phyloP scores from a whole-genome alignment of 1,139 yeast species.

The Trichomonascaceae sp. region DNA sequence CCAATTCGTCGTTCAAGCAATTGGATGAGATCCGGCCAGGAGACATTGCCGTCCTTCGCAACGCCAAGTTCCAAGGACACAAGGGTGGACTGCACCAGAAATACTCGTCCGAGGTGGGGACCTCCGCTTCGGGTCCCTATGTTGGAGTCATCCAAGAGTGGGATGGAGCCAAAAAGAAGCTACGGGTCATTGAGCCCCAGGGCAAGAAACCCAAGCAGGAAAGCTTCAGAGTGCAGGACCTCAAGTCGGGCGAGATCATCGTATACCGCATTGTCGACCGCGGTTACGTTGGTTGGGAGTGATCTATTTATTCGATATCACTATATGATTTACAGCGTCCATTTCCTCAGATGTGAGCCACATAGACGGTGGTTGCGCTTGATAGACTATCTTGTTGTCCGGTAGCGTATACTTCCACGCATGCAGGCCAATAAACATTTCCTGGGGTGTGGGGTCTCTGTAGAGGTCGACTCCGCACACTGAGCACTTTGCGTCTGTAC shows the following conservation, averaged over 20 bases:
- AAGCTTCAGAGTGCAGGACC: conserved; percentile 53
- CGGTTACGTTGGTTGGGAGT: conserved; percentile 48
- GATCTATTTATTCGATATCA: conserved; percentile 1
- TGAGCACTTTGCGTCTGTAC: conserved; percentile 42
- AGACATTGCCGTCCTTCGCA: conserved; percentile 63
- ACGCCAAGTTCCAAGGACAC: conserved; percentile 61
- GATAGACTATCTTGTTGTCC: conserved; percentile 38
- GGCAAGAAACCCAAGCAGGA: conserved; percentile 39
- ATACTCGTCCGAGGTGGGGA: conserved; percentile 36
- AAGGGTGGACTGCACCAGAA: conserved; percentile 42
- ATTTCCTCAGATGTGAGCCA: conserved; percentile 36
- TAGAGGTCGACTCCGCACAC: conserved; percentile 64
- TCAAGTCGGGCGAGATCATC: conserved; percentile 67
- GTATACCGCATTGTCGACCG: conserved; percentile 64
- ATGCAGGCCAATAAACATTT: conserved; percentile 74
- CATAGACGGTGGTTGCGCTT: too few relatives aligned
- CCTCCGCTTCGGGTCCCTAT: conserved; percentile 17
- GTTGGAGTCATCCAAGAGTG: conserved; percentile 47
- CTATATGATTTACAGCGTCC: background rate
- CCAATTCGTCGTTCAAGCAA: conserved; percentile 44
- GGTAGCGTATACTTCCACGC: conserved; percentile 54
- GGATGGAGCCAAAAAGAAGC: conserved; percentile 63
- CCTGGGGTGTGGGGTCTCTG: conserved; percentile 74
- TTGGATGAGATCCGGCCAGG: conserved; percentile 66
- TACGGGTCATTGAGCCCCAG: conserved; percentile 51